Percentiles rank a stretch among this genome's conserved stretches.
Conservation (phyloP, 805 yeast species). For the Candida rishiriensis region DNA sequence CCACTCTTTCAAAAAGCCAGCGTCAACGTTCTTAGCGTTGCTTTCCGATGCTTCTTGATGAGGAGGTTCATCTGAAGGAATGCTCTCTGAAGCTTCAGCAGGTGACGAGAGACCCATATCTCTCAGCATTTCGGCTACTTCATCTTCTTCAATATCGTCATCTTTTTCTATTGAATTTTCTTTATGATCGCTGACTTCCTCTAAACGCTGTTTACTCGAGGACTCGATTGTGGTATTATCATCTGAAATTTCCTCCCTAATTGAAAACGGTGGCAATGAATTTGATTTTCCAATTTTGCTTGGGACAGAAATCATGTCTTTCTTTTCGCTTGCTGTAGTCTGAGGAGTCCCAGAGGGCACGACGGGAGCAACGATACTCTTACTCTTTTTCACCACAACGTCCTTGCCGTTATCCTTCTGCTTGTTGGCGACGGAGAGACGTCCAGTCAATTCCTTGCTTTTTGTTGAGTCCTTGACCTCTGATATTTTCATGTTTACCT, state of each 20-base stretch:
- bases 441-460: not conserved
- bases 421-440: constrained; percentile 8
- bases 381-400: not conserved
- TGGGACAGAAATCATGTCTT: too few species aligned
- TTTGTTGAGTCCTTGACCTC: too few species aligned
- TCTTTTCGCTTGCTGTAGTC: too few species aligned
- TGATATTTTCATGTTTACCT: too few species aligned
- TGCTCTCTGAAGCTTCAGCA: constrained; percentile 1
- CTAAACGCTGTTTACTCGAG: constrained; percentile 31
- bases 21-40: too few species aligned
- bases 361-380: not conserved
- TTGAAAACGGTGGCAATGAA: constrained; percentile 47
- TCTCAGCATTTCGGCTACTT: constrained; percentile 28
- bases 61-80: not conserved
- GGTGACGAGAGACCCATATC: constrained; percentile 29
- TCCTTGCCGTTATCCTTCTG: constrained; percentile 1
- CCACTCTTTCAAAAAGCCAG: too few species aligned
- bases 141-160: constrained; percentile 24
- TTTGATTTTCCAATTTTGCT: not conserved
- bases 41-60: too few species aligned
- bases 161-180: not conserved
- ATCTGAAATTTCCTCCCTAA: constrained; percentile 71
- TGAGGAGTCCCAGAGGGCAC: too few species aligned
- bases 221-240: constrained; percentile 44
- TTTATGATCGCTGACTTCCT: too few species aligned